Evolutionary conservation across 192 early-diverging fungal genomes (phyloP).

Genomic region (Helicostylum pulchrum): DNA sequence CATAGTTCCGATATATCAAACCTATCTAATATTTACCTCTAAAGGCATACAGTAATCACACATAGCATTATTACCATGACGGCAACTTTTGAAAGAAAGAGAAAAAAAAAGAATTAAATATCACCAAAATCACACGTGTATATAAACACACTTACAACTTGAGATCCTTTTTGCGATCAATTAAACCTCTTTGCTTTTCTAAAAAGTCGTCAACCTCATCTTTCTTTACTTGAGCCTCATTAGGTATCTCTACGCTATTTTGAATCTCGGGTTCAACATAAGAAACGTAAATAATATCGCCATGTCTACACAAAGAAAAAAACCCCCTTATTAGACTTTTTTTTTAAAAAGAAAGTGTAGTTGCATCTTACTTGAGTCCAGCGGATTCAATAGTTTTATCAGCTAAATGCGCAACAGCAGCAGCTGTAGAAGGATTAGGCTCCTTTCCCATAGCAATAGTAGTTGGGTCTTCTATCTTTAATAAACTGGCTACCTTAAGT

Average conservation of each 20-base stretch:
- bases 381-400: constrained; percentile 8
- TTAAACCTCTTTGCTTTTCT: constrained; percentile 79
- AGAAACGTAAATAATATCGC: constrained; percentile 50
- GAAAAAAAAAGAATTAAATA: background rate
- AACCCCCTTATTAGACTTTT: no score
- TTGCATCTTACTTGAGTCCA: constrained; percentile 14
- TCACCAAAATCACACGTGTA: background rate
- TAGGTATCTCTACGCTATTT: constrained; percentile 19
- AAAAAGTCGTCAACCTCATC: constrained; percentile 79
- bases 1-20: background rate
- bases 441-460: background rate
- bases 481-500: constrained; percentile 48
- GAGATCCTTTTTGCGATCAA: constrained; percentile 72
- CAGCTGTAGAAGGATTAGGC: background rate
- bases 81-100: constrained; percentile 57
- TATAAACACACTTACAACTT: constrained; percentile 61
- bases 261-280: constrained; percentile 32
- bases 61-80: constrained; percentile 79
- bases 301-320: constrained; percentile 37
- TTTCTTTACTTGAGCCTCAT: constrained; percentile 42
- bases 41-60: constrained; percentile 93
- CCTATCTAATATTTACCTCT: constrained; percentile 51
- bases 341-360: no score
- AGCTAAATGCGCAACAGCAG: background rate
- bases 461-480: background rate